phyloP scores from a whole-genome alignment of 2,329 filamentous ascomycete species.

The Xylariaceae sp. region DNA sequence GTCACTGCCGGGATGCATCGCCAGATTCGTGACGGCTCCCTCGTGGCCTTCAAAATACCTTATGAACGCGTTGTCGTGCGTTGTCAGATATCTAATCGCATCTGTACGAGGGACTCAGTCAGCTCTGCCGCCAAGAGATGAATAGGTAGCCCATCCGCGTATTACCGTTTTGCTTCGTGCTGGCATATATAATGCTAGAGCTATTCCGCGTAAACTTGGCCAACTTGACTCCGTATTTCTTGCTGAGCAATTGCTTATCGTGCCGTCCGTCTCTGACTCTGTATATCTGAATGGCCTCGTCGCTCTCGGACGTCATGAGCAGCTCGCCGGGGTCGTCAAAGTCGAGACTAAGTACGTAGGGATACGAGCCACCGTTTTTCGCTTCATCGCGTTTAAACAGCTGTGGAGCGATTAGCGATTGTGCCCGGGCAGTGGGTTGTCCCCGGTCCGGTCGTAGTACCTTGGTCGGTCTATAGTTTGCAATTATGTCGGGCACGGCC shows the following conservation, averaged over 20 bases:
- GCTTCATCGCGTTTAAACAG: slow-evolving; percentile 57
- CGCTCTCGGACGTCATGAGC: slow-evolving; percentile 83
- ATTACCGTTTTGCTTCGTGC: slow-evolving; percentile 85
- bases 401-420: slow-evolving; percentile 33
- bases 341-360: slow-evolving; percentile 82
- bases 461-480: slow-evolving; percentile 74
- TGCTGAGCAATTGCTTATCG: slow-evolving; percentile 84
- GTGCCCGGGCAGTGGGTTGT: background rate
- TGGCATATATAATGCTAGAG: slow-evolving; percentile 89
- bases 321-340: slow-evolving; percentile 95
- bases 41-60: slow-evolving; percentile 94
- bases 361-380: slow-evolving; percentile 49
- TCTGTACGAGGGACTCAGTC: slow-evolving; percentile 43
- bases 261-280: slow-evolving; percentile 87
- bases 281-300: slow-evolving; percentile 94
- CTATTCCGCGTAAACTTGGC: slow-evolving; percentile 91
- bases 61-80: slow-evolving; percentile 93
- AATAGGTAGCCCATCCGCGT: background rate
- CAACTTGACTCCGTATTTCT: slow-evolving; percentile 94
- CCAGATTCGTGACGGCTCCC: slow-evolving; percentile 74
- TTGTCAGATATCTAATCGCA: slow-evolving; percentile 80
- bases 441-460: slow-evolving; percentile 42
- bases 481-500: slow-evolving; percentile 73
- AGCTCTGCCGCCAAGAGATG: background rate
- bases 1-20: slow-evolving; percentile 81